Evolutionary conservation across 1,284 basidiomycete species (phyloP).

Genomic region (Pisolithus thermaeus): DNA sequence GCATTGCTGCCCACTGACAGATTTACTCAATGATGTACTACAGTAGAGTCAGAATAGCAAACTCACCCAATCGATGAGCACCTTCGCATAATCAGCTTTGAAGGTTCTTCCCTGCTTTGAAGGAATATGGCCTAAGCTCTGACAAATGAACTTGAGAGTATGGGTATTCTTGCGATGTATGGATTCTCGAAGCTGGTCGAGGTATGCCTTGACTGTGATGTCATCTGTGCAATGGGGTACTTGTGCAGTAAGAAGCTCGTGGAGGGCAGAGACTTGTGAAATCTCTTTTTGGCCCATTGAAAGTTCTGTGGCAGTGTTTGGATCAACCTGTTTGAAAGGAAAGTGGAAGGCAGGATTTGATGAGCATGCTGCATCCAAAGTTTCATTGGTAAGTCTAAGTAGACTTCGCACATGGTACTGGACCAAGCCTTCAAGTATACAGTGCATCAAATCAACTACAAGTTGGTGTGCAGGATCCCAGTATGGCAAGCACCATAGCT

Average conservation of each 20-base stretch:
- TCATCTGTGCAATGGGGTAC: background rate
- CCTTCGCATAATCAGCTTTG: background rate
- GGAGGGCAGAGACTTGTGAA: slow-evolving; percentile 1
- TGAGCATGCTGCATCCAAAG: background rate
- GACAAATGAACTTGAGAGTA: slow-evolving; percentile 5
- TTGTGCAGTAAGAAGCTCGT: slow-evolving; percentile 1
- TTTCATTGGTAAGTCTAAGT: background rate
- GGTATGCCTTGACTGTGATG: background rate
- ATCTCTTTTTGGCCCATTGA: slow-evolving; percentile 4
- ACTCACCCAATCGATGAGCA: background rate
- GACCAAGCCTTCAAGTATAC: slow-evolving; percentile 12
- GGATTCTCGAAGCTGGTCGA: background rate
- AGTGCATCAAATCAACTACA: slow-evolving; percentile 17
- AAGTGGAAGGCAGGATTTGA: slow-evolving; percentile 1
- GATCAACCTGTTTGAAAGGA: background rate
- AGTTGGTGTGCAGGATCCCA: slow-evolving; percentile 14
- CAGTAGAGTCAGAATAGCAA: no score
- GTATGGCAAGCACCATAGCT: slow-evolving; percentile 14
- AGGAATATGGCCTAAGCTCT: background rate
- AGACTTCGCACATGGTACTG: slow-evolving; percentile 4
- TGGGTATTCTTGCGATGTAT: slow-evolving; percentile 2
- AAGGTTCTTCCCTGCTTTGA: background rate
- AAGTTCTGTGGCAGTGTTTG: background rate
- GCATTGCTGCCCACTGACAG: background rate
- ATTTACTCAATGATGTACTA: background rate